Conservation (phyloP, 1,139 yeast genomes). For the Kurtzmaniella quercitrusa region DNA sequence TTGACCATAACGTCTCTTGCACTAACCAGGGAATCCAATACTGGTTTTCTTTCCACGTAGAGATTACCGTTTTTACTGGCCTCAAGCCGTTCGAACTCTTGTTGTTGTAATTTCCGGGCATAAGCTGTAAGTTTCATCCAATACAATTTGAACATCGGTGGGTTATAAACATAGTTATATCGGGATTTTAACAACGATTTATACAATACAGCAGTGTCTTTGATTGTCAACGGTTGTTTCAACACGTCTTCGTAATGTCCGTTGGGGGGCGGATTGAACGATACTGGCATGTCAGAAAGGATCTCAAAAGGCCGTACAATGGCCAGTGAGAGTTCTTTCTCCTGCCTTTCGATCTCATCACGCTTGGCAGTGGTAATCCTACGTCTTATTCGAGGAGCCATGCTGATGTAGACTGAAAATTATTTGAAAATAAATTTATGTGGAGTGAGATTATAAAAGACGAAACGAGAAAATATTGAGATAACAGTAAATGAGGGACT, state of each 20-base stretch:
- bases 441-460: not conserved
- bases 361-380: constrained; percentile 45
- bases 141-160: constrained; percentile 70
- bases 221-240: constrained; percentile 62
- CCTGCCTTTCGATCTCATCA: constrained; percentile 47
- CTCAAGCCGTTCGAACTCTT: constrained; percentile 19
- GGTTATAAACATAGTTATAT: constrained; percentile 62
- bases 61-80: constrained; percentile 10
- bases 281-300: constrained; percentile 68
- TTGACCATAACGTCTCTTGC: constrained; percentile 88
- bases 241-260: constrained; percentile 45
- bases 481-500: not conserved
- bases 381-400: constrained; percentile 46
- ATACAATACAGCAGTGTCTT: constrained; percentile 70
- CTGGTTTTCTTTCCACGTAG: constrained; percentile 27
- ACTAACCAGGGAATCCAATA: constrained; percentile 44
- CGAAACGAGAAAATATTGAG: too few species aligned
- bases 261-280: constrained; percentile 59
- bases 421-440: not conserved
- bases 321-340: constrained; percentile 37
- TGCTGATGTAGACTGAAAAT: constrained; percentile 9
- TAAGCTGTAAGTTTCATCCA: constrained; percentile 68
- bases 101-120: constrained; percentile 37
- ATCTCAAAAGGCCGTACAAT: constrained; percentile 64
- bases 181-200: constrained; percentile 75